Conservation (phyloP, 768 basidiomycete species). For the Coprinopsis marcescibilis region DNA sequence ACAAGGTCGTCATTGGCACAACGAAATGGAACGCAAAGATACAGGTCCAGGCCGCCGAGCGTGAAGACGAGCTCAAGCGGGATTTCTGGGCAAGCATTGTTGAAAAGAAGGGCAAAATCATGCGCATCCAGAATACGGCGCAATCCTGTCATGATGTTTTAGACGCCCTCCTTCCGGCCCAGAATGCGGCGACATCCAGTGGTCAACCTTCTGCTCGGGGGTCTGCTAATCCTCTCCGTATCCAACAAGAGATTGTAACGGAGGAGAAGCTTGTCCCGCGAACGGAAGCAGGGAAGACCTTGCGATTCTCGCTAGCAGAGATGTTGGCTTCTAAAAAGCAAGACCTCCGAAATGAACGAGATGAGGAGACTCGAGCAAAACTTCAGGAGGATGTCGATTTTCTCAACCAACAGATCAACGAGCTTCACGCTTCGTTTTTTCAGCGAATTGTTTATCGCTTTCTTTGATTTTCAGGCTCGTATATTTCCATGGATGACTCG, state of each 20-base stretch:
- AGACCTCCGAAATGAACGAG: not conserved
- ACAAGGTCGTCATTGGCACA: slow-evolving; percentile 1
- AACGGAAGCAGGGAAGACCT: slow-evolving; percentile 1
- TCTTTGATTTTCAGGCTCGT: not conserved
- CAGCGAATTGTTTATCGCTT: not conserved
- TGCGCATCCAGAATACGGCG: not conserved
- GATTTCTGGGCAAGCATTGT: not conserved
- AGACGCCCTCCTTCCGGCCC: not conserved
- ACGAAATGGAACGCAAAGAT: not conserved
- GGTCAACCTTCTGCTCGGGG: not conserved
- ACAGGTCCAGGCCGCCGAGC: not conserved
- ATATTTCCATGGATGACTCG: no score
- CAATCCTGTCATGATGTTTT: not conserved
- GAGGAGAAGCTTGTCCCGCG: slow-evolving; percentile 4
- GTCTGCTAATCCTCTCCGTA: not conserved
- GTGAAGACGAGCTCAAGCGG: not conserved
- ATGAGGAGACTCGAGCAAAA: not conserved
- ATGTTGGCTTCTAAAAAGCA: not conserved
- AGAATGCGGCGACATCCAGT: not conserved
- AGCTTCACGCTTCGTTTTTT: not conserved
- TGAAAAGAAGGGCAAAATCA: not conserved
- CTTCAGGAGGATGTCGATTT: not conserved
- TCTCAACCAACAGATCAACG: not conserved
- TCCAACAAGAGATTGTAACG: not conserved
- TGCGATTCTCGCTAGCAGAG: not conserved